Base-by-base conservation (phyloP, 441 rosid species). In the Populus hybrid region DNA sequence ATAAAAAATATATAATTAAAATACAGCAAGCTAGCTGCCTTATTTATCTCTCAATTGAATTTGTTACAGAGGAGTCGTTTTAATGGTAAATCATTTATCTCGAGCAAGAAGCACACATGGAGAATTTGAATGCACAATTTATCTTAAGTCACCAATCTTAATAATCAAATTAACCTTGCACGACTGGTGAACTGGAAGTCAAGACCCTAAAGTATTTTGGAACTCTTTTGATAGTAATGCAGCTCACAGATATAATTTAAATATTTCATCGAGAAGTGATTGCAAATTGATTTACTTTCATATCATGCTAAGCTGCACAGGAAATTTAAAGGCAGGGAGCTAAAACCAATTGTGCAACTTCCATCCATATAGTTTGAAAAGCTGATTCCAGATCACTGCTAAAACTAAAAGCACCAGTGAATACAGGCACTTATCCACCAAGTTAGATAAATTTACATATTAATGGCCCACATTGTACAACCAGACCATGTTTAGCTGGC, bases 41-140 rank as follows among this genome's bases (percentile, higher is more conserved):
- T 32, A 70, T 26, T 64, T 69, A 68, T 72, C 72, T 76, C 57
- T 50, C 59, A 79, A 57, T 40, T 68, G 10, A 50, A 70, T 59
- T 72, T 59, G 32, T 38, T 26, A 2, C 66, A 46, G 61, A 69
- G 30, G 40, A 26, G 35, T 66, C 18, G 20, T 5, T 18, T 54
- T 16, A 16, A 54, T 54, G 61, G 61, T 54, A 54, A 54, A 54
- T 54, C 61, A 54, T 54, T 54, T 54, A 54, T 54, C 61, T 16
- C 8, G 7, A 54, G 61, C 61, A 54, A 54, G 61, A 18, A 54
- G 21, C 61, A 54, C 61, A 5, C 61, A 54, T 54, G 61, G 21
- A 16, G n/a, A 54, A 54, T 50, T 10, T 5, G 42, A 50, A 42
- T 54, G 6, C 32, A 35, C 16, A 69, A 35, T 76, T 54, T 32